Evolutionary conservation across 441 rosid species (phyloP).

Genomic region (California macrophylla): DNA sequence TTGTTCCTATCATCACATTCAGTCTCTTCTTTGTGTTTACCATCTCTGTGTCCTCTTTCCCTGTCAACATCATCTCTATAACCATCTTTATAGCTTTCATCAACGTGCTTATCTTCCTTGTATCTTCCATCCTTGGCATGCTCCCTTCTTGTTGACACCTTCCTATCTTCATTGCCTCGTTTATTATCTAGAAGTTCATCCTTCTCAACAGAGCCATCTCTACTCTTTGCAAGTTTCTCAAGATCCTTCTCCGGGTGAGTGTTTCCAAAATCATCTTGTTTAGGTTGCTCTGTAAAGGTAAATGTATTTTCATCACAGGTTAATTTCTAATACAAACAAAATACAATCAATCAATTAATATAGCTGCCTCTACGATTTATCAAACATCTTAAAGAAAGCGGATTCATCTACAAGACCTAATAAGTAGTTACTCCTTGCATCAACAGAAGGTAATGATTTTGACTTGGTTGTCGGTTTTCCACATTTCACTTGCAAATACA

Average conservation of each 20-base stretch:
- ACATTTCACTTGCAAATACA: neutral
- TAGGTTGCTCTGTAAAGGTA: neutral
- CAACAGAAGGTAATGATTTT: neutral
- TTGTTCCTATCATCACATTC: neutral
- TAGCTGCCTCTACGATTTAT: neutral
- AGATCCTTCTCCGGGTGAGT: slow-evolving; percentile 2
- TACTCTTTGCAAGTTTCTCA: neutral
- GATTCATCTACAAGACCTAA: neutral
- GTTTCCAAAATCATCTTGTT: neutral
- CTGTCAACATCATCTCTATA: neutral
- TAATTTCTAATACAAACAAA: neutral
- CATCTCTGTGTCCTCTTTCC: neutral
- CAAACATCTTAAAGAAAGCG: neutral
- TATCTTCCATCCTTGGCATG: neutral
- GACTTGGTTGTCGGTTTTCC: neutral
- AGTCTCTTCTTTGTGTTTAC: neutral
- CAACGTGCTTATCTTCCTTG: neutral
- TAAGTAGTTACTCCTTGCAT: neutral
- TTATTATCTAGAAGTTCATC: neutral
- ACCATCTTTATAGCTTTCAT: neutral
- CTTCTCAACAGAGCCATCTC: neutral
- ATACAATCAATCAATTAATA: neutral
- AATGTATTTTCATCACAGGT: neutral
- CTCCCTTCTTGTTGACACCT: neutral
- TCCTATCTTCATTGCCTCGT: neutral